Conservation (phyloP, 2,329 filamentous ascomycete species). For the Phoma herbarum region DNA sequence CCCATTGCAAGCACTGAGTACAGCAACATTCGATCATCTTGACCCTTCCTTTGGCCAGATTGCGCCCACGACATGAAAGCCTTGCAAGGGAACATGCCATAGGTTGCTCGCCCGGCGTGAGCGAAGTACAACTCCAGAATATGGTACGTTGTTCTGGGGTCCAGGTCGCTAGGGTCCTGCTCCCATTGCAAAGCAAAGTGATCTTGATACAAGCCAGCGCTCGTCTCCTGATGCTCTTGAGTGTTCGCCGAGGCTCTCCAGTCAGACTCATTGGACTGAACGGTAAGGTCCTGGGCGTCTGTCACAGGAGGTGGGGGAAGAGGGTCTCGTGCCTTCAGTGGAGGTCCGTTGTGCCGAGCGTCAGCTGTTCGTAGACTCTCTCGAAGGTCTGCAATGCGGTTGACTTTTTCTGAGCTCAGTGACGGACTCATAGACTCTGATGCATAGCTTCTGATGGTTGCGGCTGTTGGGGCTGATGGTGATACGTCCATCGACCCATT, state of each 20-base stretch:
- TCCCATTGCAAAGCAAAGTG: conserved; percentile 55
- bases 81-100: conserved; percentile 64
- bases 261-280: conserved; percentile 47
- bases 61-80: conserved; percentile 65
- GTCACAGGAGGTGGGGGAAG: conserved; percentile 33
- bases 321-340: conserved; percentile 39
- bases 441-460: conserved; percentile 44
- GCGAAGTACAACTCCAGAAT: conserved; percentile 66
- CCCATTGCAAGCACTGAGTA: conserved; percentile 68
- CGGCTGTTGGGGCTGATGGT: conserved; percentile 16
- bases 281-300: conserved; percentile 43
- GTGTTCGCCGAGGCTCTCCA: conserved; percentile 45
- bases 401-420: conserved; percentile 40
- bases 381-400: conserved; percentile 42
- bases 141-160: conserved; percentile 60
- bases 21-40: conserved; percentile 67
- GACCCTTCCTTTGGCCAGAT: conserved; percentile 57
- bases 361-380: conserved; percentile 41
- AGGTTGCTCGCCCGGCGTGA: conserved; percentile 64
- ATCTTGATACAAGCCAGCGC: conserved; percentile 45
- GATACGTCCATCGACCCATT: conserved; percentile 10
- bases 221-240: conserved; percentile 38
- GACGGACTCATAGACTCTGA: conserved; percentile 43
- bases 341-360: conserved; percentile 39
- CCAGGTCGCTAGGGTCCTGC: conserved; percentile 63